Base-by-base conservation (phyloP, 345 rosid species). In the Chamaenerion angustifolium region DNA sequence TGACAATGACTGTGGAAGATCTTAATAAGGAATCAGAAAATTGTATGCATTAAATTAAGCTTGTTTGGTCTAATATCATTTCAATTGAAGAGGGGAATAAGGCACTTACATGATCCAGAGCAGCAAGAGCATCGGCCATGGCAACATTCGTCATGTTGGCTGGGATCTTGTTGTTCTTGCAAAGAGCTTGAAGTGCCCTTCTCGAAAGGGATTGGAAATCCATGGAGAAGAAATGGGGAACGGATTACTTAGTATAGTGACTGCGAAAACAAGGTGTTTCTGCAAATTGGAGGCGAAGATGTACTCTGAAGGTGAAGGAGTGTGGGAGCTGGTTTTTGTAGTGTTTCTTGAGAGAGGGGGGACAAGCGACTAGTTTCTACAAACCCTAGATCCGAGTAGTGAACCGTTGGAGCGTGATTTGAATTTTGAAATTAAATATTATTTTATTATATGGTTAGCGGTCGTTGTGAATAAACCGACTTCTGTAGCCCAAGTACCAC, bases 101-200 rank as follows among this genome's bases (percentile, higher is more conserved):
- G 45, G 25, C 15, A 0, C 64, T 61, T 73, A 92, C 98, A 52
- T 49, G 66, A n/a, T 72, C 70, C 56, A 87, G 90, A 74, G 75
- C 65, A 43, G 63, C 43, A 70, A 92, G 96, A 64, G 96, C 83
- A 56, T 82, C 79, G 6, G 80, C 95, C 96, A 92, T 92, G 75
- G 94, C 95, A 42, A 79, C 57, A 55, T 92, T 92, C 66, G 99
- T 85, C 47, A 70, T 62, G 61, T 88, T 88, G 12, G 95, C 99
- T 0, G 95, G 79, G 68, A 93, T 93, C 70, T 77, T 79, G 86
- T 93, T 88, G 71, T 18, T 76, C 82, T 92, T 92, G 80, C 95
- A 92, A 57, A 92, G 88, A 56, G 76, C 66, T 59, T 92, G 99
- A 58, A 92, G 90, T 48, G 84, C 90, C 66, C 71, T 88, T 81